These are phyloP conservation scores for Talinum fruticosum DNA, from an alignment of 148 eudicot genomes.

Conservation along the genomic window DNA sequence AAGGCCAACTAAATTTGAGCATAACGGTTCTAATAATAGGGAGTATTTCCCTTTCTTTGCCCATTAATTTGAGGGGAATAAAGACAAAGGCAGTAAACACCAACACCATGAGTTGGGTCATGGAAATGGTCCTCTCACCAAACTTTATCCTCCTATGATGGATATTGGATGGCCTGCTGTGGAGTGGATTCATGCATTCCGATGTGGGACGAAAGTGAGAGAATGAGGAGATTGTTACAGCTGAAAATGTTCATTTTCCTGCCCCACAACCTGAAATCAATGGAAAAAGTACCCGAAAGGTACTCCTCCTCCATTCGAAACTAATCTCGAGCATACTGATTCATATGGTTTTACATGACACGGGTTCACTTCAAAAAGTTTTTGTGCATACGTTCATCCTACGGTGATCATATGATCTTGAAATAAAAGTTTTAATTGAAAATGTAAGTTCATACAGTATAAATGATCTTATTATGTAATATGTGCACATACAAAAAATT, in stretches of 20 bases:
- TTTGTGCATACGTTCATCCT: no score
- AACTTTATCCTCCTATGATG: constrained; percentile 28
- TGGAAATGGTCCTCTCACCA: constrained; percentile 33
- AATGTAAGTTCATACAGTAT: no score
- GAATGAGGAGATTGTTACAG: constrained; percentile 17
- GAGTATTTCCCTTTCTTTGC: neutral
- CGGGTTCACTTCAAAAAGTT: no score
- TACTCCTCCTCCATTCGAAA: neutral
- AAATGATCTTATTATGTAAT: no score
- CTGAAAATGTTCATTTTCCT: constrained; percentile 9
- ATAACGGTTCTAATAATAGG: constrained; percentile 21
- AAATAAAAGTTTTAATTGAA: no score
- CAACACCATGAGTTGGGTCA: constrained; percentile 23
- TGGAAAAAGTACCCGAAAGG: constrained; percentile 21
- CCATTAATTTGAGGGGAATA: constrained; percentile 16
- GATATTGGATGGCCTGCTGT: neutral
- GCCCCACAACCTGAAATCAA: constrained; percentile 9
- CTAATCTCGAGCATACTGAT: neutral
- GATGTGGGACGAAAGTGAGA: constrained; percentile 3
- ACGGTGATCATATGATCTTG: no score
- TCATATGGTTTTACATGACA: neutral
- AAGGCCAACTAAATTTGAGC: constrained; percentile 15
- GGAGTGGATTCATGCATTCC: constrained; percentile 18
- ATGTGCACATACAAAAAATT: no score
- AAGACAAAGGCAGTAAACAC: constrained; percentile 19